Conservation (phyloP, 768 basidiomycete species). For the Lyophyllum shimeji region DNA sequence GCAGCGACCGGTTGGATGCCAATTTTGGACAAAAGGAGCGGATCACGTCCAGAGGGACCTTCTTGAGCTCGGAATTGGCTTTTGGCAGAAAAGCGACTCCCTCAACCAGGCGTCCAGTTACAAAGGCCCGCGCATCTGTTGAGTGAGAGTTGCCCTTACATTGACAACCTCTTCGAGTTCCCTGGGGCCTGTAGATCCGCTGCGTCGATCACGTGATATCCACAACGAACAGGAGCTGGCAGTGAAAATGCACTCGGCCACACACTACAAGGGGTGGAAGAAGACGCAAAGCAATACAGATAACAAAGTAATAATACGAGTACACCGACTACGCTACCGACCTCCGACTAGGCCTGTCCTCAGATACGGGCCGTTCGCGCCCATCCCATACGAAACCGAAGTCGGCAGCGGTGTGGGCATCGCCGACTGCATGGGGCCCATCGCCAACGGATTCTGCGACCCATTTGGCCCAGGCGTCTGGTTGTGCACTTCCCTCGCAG, state of each 20-base stretch:
- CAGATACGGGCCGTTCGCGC: slow-evolving; percentile 61
- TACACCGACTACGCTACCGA: slow-evolving; percentile 36
- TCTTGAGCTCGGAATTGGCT: background rate
- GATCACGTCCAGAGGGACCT: too few species aligned
- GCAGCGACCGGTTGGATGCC: too few species aligned
- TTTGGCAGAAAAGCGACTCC: background rate
- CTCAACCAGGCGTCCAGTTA: background rate
- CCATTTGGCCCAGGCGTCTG: slow-evolving; percentile 52
- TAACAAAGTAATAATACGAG: slow-evolving; percentile 19
- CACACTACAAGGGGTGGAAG: background rate
- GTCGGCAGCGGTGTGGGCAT: slow-evolving; percentile 48
- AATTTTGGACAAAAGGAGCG: too few species aligned
- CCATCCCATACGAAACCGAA: slow-evolving; percentile 57
- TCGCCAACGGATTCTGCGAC: slow-evolving; percentile 46
- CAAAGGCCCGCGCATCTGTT: background rate
- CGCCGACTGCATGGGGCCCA: slow-evolving; percentile 43
- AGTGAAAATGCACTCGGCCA: background rate
- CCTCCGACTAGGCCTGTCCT: slow-evolving; percentile 59
- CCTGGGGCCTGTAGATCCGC: too few species aligned
- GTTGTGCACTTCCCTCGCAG: slow-evolving; percentile 51
- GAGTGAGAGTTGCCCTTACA: background rate
- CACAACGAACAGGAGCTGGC: background rate
- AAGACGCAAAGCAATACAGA: slow-evolving; percentile 11
- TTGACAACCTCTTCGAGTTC: background rate
- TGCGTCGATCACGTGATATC: background rate